Conservation (phyloP, 1,139 yeast genomes). For the Williopsis jadinii region DNA sequence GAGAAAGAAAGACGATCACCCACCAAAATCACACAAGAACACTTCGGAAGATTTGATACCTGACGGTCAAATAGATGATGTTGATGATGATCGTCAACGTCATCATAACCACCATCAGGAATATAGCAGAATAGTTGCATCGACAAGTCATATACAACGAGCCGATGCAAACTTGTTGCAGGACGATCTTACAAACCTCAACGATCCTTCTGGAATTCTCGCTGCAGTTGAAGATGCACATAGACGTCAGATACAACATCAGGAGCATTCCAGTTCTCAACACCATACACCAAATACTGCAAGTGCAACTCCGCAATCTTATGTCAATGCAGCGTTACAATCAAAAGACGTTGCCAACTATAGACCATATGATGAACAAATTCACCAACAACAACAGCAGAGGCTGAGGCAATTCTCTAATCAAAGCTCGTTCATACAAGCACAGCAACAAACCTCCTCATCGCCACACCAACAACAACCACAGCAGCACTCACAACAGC, state of each 20-base stretch:
- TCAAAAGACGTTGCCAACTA: conserved; percentile 1
- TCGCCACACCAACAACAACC: conserved; percentile 7
- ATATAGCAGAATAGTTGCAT: neutral
- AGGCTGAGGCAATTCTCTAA: conserved; percentile 1
- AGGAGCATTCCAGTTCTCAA: conserved; percentile 6
- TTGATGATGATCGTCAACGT: too few relatives aligned
- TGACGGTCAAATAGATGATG: neutral
- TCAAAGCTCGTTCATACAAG: neutral
- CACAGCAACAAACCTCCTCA: neutral
- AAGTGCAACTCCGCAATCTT: neutral
- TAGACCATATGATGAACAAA: conserved; percentile 4
- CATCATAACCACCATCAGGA: neutral
- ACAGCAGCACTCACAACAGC: neutral
- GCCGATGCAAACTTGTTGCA: conserved; percentile 18
- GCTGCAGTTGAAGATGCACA: conserved; percentile 68
- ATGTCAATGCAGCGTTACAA: neutral
- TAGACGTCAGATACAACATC: conserved; percentile 15
- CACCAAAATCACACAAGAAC: conserved; percentile 2
- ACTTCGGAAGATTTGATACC: neutral
- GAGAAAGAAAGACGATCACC: conserved; percentile 9
- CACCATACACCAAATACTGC: conserved; percentile 1
- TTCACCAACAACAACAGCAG: conserved; percentile 4
- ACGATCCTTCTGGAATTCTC: conserved; percentile 42
- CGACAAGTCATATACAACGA: conserved; percentile 3
- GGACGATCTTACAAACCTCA: conserved; percentile 28